Percentiles rank a stretch among this genome's conserved stretches.
Evolutionary conservation across 2,329 filamentous ascomycete genomes (phyloP).

Genomic region (Fusarium setosum): DNA sequence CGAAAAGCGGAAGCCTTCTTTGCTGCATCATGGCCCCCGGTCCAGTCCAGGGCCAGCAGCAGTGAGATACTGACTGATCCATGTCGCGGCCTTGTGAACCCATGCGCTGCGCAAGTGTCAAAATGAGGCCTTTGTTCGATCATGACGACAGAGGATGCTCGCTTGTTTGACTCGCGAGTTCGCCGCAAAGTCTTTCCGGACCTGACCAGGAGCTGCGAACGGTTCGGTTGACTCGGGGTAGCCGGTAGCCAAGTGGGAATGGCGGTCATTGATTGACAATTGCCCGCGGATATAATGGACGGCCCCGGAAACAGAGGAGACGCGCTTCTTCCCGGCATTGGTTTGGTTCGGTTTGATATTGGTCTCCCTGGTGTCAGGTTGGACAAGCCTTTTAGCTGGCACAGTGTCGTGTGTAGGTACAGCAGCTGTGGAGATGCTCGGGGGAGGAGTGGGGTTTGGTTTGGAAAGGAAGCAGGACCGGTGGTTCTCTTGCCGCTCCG

Average conservation of each 20-base stretch:
- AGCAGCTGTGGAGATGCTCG: slow-evolving; percentile 15
- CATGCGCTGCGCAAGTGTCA: slow-evolving; percentile 5
- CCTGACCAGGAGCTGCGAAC: background rate
- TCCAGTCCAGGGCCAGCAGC: slow-evolving; percentile 11
- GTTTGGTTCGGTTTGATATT: slow-evolving; percentile 34
- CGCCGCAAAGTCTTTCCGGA: background rate
- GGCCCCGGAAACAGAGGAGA: slow-evolving; percentile 37
- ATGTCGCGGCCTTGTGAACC: slow-evolving; percentile 11
- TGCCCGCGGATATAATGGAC: background rate
- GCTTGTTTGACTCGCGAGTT: background rate
- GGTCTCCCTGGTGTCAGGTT: slow-evolving; percentile 15
- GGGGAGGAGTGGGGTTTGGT: slow-evolving; percentile 19
- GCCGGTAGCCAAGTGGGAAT: background rate
- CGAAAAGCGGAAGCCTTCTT: slow-evolving; percentile 10
- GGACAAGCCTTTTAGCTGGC: slow-evolving; percentile 16
- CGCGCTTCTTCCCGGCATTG: slow-evolving; percentile 41
- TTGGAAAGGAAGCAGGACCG: background rate
- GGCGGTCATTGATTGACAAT: slow-evolving; percentile 3
- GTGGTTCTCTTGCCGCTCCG: background rate
- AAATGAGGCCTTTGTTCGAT: slow-evolving; percentile 35
- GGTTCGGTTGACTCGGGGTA: background rate
- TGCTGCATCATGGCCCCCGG: slow-evolving; percentile 8
- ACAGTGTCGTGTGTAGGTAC: slow-evolving; percentile 22
- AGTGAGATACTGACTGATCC: slow-evolving; percentile 26
- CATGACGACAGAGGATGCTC: slow-evolving; percentile 21